Evolutionary conservation across 805 yeast genomes (phyloP).

Genomic region (Blastobotrys mokoenaii): DNA sequence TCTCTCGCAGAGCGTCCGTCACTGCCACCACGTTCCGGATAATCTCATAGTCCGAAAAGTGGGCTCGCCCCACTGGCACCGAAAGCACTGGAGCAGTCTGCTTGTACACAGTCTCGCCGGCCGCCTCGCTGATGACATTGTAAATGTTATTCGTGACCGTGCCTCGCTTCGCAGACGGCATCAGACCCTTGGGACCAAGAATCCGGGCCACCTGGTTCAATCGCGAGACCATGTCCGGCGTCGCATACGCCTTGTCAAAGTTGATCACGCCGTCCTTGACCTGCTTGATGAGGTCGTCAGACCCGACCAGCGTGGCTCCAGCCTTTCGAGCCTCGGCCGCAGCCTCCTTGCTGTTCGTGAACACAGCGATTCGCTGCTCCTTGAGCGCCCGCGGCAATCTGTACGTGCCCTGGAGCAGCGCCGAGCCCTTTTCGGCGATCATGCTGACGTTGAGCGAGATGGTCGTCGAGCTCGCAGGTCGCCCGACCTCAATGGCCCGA

Average conservation of each 20-base stretch:
- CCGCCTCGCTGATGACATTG: constrained; percentile 41
- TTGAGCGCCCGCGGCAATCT: constrained; percentile 66
- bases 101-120: constrained; percentile 71
- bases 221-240: constrained; percentile 66
- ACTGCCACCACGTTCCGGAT: constrained; percentile 63
- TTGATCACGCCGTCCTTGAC: constrained; percentile 46
- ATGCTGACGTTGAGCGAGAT: constrained; percentile 57
- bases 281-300: constrained; percentile 54
- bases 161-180: constrained; percentile 82
- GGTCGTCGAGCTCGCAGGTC: constrained; percentile 61
- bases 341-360: constrained; percentile 50
- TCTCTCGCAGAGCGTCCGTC: constrained; percentile 48
- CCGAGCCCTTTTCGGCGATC: constrained; percentile 68
- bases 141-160: constrained; percentile 68
- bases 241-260: constrained; percentile 73
- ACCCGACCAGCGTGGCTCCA: constrained; percentile 66
- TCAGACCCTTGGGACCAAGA: constrained; percentile 81
- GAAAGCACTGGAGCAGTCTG: constrained; percentile 50
- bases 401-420: constrained; percentile 64
- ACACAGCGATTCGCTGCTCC: constrained; percentile 55
- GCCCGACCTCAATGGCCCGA: constrained; percentile 88
- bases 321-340: constrained; percentile 45
- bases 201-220: constrained; percentile 64
- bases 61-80: constrained; percentile 68
- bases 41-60: constrained; percentile 69